These are phyloP conservation scores for Phytophthora idaei DNA, from an alignment of 352 stramenopile species.

Conservation along the genomic window DNA sequence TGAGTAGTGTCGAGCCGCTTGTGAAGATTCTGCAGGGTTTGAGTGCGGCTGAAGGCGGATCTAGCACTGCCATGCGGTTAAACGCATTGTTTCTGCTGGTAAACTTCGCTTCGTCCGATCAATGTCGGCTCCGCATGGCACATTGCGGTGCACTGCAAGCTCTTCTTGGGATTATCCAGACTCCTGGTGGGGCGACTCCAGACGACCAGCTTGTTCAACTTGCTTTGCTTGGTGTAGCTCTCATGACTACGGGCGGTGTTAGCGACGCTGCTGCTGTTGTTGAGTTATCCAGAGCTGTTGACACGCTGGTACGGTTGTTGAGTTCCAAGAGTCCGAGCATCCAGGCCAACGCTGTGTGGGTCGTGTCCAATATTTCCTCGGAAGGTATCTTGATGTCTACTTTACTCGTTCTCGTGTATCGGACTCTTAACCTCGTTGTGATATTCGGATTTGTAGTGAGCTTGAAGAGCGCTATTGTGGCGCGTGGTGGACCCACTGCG, in stretches of 20 bases:
- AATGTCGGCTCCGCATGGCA: slow-evolving; percentile 52
- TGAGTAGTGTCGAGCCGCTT: slow-evolving; percentile 52
- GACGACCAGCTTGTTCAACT: slow-evolving; percentile 74
- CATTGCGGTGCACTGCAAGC: slow-evolving; percentile 46
- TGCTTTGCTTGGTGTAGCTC: slow-evolving; percentile 61
- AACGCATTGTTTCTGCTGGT: slow-evolving; percentile 73
- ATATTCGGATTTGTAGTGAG: slow-evolving; percentile 38
- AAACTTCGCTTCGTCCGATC: slow-evolving; percentile 58
- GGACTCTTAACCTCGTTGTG: not conserved
- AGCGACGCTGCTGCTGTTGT: slow-evolving; percentile 33
- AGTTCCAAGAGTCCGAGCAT: slow-evolving; percentile 57
- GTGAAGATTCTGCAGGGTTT: slow-evolving; percentile 42
- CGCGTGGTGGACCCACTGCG: slow-evolving; percentile 54
- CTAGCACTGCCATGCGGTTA: slow-evolving; percentile 44
- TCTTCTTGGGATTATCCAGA: slow-evolving; percentile 37
- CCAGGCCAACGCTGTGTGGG: slow-evolving; percentile 77
- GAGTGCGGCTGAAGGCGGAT: slow-evolving; percentile 5
- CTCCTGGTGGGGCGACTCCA: slow-evolving; percentile 14
- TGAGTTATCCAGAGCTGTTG: slow-evolving; percentile 44
- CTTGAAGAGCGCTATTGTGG: slow-evolving; percentile 56
- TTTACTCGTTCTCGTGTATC: slow-evolving; percentile 1
- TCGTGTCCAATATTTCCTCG: slow-evolving; percentile 73
- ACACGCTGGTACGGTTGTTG: slow-evolving; percentile 52
- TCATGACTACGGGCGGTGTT: slow-evolving; percentile 58
- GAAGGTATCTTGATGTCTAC: slow-evolving; percentile 44